Evolutionary conservation across 345 rosid species (phyloP).

Genomic region (Viola odorata): DNA sequence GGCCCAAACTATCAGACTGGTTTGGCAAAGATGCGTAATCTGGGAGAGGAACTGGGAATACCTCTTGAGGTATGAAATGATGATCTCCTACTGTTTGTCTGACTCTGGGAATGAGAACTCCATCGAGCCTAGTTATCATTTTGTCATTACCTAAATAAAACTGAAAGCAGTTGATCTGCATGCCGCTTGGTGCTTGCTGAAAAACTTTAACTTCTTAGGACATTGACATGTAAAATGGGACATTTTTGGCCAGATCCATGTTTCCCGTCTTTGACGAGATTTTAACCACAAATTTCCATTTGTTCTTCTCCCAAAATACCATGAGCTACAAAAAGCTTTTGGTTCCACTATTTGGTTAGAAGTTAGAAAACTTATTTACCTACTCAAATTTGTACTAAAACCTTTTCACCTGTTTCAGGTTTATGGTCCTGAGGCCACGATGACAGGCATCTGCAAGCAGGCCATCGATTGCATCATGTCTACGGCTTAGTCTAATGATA

Average conservation of each 20-base stretch:
- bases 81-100: neutral
- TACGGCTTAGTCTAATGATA: conserved; percentile 21
- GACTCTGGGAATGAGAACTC: neutral
- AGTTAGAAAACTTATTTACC: too few species aligned
- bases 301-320: neutral
- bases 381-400: neutral
- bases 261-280: neutral
- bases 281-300: neutral
- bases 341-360: neutral
- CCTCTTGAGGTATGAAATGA: conserved; percentile 64
- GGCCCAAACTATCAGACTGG: conserved; percentile 95
- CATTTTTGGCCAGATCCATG: neutral
- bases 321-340: neutral
- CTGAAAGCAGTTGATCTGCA: neutral
- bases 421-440: conserved; percentile 92
- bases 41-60: conserved; percentile 79
- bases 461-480: conserved; percentile 91
- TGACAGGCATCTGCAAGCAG: conserved; percentile 95
- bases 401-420: conserved; percentile 37
- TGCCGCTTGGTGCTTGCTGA: neutral
- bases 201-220: neutral
- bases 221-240: neutral
- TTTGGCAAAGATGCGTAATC: conserved; percentile 69
- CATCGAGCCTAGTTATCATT: neutral
- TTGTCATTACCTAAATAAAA: neutral